Evolutionary conservation across 2,329 filamentous ascomycete species (phyloP), one percentile per base, ranked within the genome.

Genomic region (Colletotrichum noveboracense): DNA sequence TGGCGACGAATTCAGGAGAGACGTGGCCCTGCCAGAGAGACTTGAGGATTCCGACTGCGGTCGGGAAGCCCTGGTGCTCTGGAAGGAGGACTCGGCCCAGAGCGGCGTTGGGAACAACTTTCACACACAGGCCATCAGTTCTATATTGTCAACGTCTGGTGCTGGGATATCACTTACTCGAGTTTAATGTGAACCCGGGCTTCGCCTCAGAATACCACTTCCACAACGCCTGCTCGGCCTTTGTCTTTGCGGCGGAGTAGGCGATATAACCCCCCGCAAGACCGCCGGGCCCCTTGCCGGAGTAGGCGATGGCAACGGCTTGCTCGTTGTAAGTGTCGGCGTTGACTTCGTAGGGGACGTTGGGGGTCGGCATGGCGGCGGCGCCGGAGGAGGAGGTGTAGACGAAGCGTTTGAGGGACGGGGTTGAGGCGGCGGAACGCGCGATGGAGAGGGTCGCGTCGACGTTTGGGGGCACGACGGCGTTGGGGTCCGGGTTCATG

Each of bases 171-270:
- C 24, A 55, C 65, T 38, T 48, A 56, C 71, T 32, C 14, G 24
- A 70, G 72, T 84, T 85, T 5, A 83, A 78, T 1, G 80, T 77
- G 12, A 87, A 80, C 0, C 76, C 75, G 4, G 82, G 84, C 13
- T 81, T 83, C 36, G 81, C 61, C 60, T 84, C 80, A 28, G 82
- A 75, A 6, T 81, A 76, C 67, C 82, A 87, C 26, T 84, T 82
- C 86, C 86, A 87, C 6, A 84, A 34, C 3, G 79, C 84, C 74
- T 82, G 79, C 67, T 88, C 85, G 0, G 79, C 80, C 32, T 83
- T 82, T 1, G 81, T 78, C 74, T 87, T 88, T 71, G 84, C 85
- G 0, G 86, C 85, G 0, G 77, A 78, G 71, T 87, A 87, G 14
- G 72, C n/a, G 10, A 73, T 77, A 21, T 77, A 78, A 18, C 85